phyloP scores from a whole-genome alignment of 371 early-diverging fungal species.

The Mortierella sp. region DNA sequence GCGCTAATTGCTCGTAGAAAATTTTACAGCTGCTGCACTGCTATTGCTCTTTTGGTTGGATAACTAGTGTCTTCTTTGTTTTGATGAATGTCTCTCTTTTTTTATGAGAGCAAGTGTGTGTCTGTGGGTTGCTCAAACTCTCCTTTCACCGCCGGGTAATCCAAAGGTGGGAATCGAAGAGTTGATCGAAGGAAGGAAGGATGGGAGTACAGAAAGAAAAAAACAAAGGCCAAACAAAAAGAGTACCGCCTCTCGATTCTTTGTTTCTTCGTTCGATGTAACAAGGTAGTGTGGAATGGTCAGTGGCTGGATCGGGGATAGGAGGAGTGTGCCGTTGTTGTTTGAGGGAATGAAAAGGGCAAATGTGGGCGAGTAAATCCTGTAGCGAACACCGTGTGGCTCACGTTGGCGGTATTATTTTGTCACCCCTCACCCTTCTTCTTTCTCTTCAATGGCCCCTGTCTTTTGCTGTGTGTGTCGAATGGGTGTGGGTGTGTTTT shows the following conservation, averaged over 20 bases:
- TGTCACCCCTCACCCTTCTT: not conserved
- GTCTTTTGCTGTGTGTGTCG: not conserved
- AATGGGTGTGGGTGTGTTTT: not conserved
- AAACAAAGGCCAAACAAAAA: not conserved
- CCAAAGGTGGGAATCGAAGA: not conserved
- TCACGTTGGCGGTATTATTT: not conserved
- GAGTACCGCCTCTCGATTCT: no score
- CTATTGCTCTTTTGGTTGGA: not conserved
- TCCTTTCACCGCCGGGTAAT: slow-evolving; percentile 2
- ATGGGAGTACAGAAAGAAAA: not conserved
- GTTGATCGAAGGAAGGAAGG: not conserved
- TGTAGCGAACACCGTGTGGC: not conserved
- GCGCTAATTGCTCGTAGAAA: not conserved
- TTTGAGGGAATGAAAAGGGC: not conserved
- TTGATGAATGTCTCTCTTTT: slow-evolving; percentile 12
- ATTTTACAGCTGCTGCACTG: not conserved
- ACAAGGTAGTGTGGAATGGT: not conserved
- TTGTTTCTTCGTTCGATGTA: not conserved
- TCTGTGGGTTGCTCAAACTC: slow-evolving; percentile 1
- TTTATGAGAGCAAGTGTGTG: not conserved
- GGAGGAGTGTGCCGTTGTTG: not conserved
- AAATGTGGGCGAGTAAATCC: not conserved
- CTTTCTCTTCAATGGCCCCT: not conserved
- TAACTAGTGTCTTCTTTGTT: not conserved
- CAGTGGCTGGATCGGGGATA: not conserved